Evolutionary conservation across 371 early-diverging fungal genomes (phyloP), one percentile per base, ranked within the genome.

Genomic region (Homolaphlyctis polyrhiza): DNA sequence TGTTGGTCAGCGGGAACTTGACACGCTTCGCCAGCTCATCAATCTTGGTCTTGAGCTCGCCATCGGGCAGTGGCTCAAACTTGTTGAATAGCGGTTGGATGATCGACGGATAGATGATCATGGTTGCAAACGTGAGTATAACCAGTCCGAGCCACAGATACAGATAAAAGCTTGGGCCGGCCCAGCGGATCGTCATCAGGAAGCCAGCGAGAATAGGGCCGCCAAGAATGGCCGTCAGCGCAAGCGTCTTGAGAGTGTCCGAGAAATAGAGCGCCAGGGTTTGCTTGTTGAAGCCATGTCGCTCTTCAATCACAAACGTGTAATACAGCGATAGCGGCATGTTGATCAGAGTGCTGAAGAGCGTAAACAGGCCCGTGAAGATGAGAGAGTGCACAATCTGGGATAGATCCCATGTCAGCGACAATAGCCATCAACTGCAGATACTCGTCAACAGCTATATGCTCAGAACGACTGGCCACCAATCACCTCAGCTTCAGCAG

Each of bases 71-170:
- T 8, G 95, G 91, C 0, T 88, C 88, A 61, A 97, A 89, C 66
- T 92, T 98, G 88, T 98, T 99, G 84, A 98, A 99, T 63, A 98
- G 76, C 23, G 99, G 99, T 67, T 96, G 96, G 69, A 99, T 98
- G 43, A 92, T 72, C 2, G 93, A 94, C 14, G 99, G 99, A 73
- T 89, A 98, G 58, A 97, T 84, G 29, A 92, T 83, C 39, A 97
- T 88, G 73, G 94, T 82, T 51, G 95, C 74, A 58, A 98, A 74
- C 79, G 95, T 95, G 77, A 97, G 90, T 0, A 79, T 75, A 23
- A 96, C 77, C 71, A 92, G 80, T 70, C 93, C 89, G 11, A 87
- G 62, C 93, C 93, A 95, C 16, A 93, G 84, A 71, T 95, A 95
- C 61, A 93, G 77, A 72, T 87, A 91, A 74, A 98, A 96, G 63